These are phyloP conservation scores for Plasmodium cynomolgi DNA, from an alignment of 169 alveolate genomes.

Conservation along the genomic window DNA sequence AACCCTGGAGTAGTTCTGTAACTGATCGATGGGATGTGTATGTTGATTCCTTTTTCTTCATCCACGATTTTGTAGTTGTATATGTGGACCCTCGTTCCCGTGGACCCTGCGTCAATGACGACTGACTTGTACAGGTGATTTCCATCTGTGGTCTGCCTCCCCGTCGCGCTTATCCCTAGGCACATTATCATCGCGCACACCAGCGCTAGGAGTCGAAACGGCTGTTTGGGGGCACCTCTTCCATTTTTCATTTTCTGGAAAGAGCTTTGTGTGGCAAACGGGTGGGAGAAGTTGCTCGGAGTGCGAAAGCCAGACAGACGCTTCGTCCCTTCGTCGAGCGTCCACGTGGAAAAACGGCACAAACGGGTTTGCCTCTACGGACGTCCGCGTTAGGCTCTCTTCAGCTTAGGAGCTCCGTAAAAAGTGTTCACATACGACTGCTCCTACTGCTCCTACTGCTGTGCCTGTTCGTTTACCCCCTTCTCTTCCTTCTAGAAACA, in stretches of 20 bases:
- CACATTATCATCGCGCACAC: conserved; percentile 1
- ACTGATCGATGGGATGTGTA: conserved; percentile 62
- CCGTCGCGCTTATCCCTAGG: neutral
- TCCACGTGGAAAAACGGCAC: neutral
- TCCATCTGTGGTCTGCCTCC: neutral
- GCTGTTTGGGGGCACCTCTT: neutral
- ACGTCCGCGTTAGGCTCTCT: neutral
- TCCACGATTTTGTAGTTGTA: conserved; percentile 39
- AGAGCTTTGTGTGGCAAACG: neutral
- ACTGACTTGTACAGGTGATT: conserved; percentile 23
- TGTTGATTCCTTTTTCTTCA: conserved; percentile 27
- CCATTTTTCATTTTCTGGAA: conserved; percentile 59
- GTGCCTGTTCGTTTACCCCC: neutral
- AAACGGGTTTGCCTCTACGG: neutral
- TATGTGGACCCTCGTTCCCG: conserved; percentile 74
- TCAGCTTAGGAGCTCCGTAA: neutral
- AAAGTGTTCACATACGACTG: neutral
- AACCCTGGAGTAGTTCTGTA: conserved; percentile 69
- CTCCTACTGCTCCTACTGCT: neutral
- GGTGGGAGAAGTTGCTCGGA: neutral
- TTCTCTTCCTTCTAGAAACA: neutral
- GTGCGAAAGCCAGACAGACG: neutral
- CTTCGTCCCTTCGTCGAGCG: neutral
- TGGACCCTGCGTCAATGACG: conserved; percentile 76
- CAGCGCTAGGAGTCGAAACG: conserved; percentile 7